Evolutionary conservation across 2,329 filamentous ascomycete species (phyloP), one percentile per base, ranked within the genome.

Genomic region (Diplodia mutila): DNA sequence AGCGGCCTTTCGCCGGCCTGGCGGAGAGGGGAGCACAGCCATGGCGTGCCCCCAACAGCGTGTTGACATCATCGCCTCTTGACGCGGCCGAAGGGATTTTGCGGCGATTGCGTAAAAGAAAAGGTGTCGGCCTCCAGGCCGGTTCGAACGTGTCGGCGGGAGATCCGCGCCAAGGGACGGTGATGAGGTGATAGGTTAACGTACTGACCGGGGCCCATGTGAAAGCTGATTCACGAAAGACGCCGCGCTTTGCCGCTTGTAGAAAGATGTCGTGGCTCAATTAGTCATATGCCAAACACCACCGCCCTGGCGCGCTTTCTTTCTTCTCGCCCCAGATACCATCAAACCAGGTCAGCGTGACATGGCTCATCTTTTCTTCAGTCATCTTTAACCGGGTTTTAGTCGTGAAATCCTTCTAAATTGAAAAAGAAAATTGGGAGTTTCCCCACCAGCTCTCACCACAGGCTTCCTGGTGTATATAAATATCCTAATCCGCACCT

Each of bases 101-200:
- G 57, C 42, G 21, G 25, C 59, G 59, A 63, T 63, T 63, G 59
- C 59, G 59, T 63, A 61, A 63, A 63, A 51, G 59, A 63, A 63
- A 63, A 63, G 4, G 42, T 2, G 7, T 37, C 27, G 46, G n/a
- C 23, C 27, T 51, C 39, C n/a, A 34, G 2, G 23, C 32, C 39
- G 42, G 57, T 61, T 34, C 39, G 27, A 29, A 49, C 34, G 42
- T 16, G 42, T 63, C 46, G 42, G 29, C 59, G 59, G 59, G 59
- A 63, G 59, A 63, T 63, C 59, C 49, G 59, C 59, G 29, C 42
- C 59, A 48, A 63, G 59, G 27, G n/a, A 63, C 16, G 59, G 27
- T 63, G 59, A 63, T 51, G 59, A 63, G 59, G 59, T 63, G 42
- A 63, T 63, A 12, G 59, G 42, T 51, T 63, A 46, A 51, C 59